A percentile compares a stretch with the other conserved stretches of the same genome.
phyloP scores from a whole-genome alignment of 208 protist genomes.

The Crithidia thermophila region DNA sequence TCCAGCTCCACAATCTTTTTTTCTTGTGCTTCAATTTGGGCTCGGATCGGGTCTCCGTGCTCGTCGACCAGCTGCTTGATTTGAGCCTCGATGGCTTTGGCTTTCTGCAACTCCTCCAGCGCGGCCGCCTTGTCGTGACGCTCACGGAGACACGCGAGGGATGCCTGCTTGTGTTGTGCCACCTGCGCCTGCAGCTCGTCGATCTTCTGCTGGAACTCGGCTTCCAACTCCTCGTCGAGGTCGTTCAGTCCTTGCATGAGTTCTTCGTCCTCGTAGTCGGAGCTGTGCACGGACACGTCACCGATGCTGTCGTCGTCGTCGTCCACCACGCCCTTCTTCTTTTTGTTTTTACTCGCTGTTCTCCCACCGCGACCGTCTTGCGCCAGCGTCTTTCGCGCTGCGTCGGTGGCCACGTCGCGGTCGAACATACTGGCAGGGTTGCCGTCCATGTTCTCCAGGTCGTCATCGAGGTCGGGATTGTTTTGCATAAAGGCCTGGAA shows the following conservation, averaged over 20 bases:
- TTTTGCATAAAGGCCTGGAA: constrained; percentile 20
- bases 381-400: neutral
- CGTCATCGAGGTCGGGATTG: constrained; percentile 25
- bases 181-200: constrained; percentile 26
- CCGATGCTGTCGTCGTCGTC: constrained; percentile 27
- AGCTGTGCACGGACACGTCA: constrained; percentile 47
- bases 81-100: constrained; percentile 31
- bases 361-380: neutral
- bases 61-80: constrained; percentile 19
- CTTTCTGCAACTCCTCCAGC: constrained; percentile 29
- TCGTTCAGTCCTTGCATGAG: constrained; percentile 40
- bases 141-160: constrained; percentile 25
- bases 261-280: constrained; percentile 40
- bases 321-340: neutral
- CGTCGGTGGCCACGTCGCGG: neutral
- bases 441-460: neutral
- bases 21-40: constrained; percentile 33
- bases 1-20: constrained; percentile 26
- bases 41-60: constrained; percentile 30
- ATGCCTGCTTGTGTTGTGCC: constrained; percentile 21
- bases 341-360: neutral
- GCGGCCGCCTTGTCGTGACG: constrained; percentile 31
- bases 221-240: constrained; percentile 46
- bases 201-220: constrained; percentile 32
- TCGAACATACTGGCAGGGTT: constrained; percentile 6